Evolutionary conservation across 257 asterid species (phyloP), one percentile per base, ranked within the genome.

Genomic region (Nicotiana tomentosiformis): DNA sequence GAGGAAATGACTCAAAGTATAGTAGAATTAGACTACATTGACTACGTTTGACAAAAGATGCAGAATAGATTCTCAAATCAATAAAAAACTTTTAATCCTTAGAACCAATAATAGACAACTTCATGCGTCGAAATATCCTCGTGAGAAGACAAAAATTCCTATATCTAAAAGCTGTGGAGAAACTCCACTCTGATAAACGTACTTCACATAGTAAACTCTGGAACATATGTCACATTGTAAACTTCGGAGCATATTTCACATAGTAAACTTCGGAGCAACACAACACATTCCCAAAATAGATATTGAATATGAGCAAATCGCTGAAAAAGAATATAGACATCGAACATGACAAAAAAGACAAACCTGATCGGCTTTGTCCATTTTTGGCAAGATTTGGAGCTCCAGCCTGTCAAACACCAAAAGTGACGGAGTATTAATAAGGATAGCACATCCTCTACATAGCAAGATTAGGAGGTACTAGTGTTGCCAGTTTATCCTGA

Each of bases 351-450:
- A 5, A 66, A 82, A 68, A 85, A 81, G 55, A 57, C 72, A 29
- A 80, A 92, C 98, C 97, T 77, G 77, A 64, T 79, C 66, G 84
- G 86, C 82, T 85, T 9, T 83, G 86, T 26, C 69, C 86, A 81
- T n/a, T 56, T 29, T 84, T 78, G 10, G 82, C 86, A 82, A 82
- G 84, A 84, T 76, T 83, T 61, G 87, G 85, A 77, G 84, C 89
- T 81, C 84, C 86, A 64, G 90, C 93, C 98, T 94, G 86, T 77
- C 72, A 30, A 61, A 77, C 62, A 74, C 62, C 80, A 49, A 49
- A 74, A 74, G 43, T 20, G 2, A 26, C 9, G 16, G 80, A 16
- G 29, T 74, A 74, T 49, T 74, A 49, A 74, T 12, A 39, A 49
- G 62, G 80, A 74, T 39, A 8, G 7, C n/a, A 51, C 80, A 49